These are phyloP conservation scores for Nicotiana obtusifolia DNA, from an alignment of 257 asterid genomes.

Conservation along the genomic window DNA sequence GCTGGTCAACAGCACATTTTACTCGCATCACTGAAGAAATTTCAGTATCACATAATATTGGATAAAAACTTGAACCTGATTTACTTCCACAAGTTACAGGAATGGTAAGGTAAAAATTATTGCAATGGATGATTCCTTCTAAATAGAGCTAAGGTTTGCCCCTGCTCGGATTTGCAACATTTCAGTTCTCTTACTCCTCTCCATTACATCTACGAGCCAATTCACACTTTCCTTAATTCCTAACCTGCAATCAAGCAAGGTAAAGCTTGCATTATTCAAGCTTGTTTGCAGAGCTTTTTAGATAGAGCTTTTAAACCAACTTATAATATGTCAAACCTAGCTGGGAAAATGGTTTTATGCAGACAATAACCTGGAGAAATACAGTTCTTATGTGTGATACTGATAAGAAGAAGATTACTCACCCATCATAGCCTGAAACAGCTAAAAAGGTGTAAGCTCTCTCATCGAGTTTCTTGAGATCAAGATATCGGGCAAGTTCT, in stretches of 20 bases:
- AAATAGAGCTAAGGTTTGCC: slow-evolving; percentile 9
- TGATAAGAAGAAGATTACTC: slow-evolving; percentile 9
- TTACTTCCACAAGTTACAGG: slow-evolving; percentile 20
- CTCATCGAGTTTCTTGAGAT: slow-evolving; percentile 72
- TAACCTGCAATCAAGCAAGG: slow-evolving; percentile 32
- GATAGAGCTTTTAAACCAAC: not conserved
- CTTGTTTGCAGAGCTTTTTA: not conserved
- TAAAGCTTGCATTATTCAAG: not conserved
- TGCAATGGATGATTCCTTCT: not conserved
- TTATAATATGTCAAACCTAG: not conserved
- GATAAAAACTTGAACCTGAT: slow-evolving; percentile 21
- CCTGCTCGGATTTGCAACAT: slow-evolving; percentile 59
- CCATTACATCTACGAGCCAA: slow-evolving; percentile 81
- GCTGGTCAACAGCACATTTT: not conserved
- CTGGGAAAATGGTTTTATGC: not conserved
- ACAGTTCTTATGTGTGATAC: not conserved
- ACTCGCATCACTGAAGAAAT: not conserved
- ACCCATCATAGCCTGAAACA: slow-evolving; percentile 79
- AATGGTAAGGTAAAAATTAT: not conserved
- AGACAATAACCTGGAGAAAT: not conserved
- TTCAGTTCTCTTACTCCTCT: slow-evolving; percentile 82
- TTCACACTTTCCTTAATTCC: slow-evolving; percentile 75
- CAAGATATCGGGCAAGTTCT: slow-evolving; percentile 66
- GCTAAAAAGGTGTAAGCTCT: slow-evolving; percentile 51
- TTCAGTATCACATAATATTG: slow-evolving; percentile 1